These are phyloP conservation scores for Corynespora cassiicola DNA, from an alignment of 2,329 filamentous ascomycete genomes.

Conservation along the genomic window DNA sequence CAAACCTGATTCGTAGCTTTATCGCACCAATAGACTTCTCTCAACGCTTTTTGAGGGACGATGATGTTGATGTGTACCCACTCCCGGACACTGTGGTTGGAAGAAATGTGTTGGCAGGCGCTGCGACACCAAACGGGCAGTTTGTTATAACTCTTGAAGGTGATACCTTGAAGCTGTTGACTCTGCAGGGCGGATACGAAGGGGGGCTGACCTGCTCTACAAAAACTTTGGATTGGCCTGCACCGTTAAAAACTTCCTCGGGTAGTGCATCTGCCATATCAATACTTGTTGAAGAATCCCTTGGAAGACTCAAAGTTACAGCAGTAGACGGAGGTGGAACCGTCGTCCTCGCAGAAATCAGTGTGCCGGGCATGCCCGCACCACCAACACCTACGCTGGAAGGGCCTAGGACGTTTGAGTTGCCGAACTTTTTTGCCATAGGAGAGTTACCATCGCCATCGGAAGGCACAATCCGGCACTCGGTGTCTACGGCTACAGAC, in stretches of 20 bases:
- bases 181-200: slow-evolving; percentile 11
- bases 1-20: slow-evolving; percentile 20
- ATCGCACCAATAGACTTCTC: slow-evolving; percentile 17
- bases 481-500: background rate
- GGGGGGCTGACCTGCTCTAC: slow-evolving; percentile 20
- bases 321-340: slow-evolving; percentile 23
- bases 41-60: no score
- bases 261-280: slow-evolving; percentile 16
- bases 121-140: slow-evolving; percentile 18
- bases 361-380: slow-evolving; percentile 18
- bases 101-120: slow-evolving; percentile 15
- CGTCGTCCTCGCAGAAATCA: slow-evolving; percentile 17
- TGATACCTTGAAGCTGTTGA: slow-evolving; percentile 16
- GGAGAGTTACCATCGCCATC: slow-evolving; percentile 10
- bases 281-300: slow-evolving; percentile 17
- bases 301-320: slow-evolving; percentile 19
- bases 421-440: background rate
- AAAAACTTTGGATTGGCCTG: slow-evolving; percentile 9
- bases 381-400: background rate
- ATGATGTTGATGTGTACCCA: background rate
- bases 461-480: slow-evolving; percentile 4
- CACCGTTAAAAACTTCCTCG: slow-evolving; percentile 9
- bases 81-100: slow-evolving; percentile 14
- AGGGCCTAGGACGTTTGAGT: slow-evolving; percentile 3
- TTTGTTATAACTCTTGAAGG: slow-evolving; percentile 23